Base-by-base conservation (phyloP, 805 yeast species). In the Monosporozyma aquatica region DNA sequence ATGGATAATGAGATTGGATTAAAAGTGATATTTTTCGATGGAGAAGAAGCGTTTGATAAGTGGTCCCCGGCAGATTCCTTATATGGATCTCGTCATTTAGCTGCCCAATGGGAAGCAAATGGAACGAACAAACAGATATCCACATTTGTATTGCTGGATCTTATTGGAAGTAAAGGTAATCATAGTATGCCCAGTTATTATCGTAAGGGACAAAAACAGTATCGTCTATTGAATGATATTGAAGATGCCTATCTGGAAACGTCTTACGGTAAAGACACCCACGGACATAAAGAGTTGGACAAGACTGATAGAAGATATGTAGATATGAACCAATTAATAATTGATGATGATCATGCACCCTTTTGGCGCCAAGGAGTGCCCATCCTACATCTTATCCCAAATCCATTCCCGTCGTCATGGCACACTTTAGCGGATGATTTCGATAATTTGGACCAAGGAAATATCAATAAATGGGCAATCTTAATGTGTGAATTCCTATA, bases 41-140 rank as follows among this genome's bases (percentile, higher is more conserved):
- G 82, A 4, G 82, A 76, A 51, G 82, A 77, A 51, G 80, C 82
- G 0, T 46, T 75, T n/a, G 60, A 59, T 2, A 51, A 61, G n/a
- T 76, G 82, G 82, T 52, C 69, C 1, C 64, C 59, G 6, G 52
- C 59, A 0, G 82, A 76, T 46, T 75, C 80, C 1, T 60, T 75
- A 1, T 76, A 77, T 50, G 82, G 82, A 0, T 69, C 82, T 0
- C 65, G 69, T 14, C 72, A 72, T 43, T 53, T 75, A 24, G 78
- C 78, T 6, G 48, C 52, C 1, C 42, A 49, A 24, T 70, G 73
- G 72, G 49, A 51, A 6, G 32, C 23, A 44, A 48, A 53, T 3
- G 57, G 49, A 1, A 21, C 47, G 8, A 43, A 70, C 8, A 47
- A 54, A 2, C 47, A 61, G 7, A 69, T 76, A n/a, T 72, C 69